phyloP scores from a whole-genome alignment of 805 yeast species.

The Schizosaccharomyces lindneri region DNA sequence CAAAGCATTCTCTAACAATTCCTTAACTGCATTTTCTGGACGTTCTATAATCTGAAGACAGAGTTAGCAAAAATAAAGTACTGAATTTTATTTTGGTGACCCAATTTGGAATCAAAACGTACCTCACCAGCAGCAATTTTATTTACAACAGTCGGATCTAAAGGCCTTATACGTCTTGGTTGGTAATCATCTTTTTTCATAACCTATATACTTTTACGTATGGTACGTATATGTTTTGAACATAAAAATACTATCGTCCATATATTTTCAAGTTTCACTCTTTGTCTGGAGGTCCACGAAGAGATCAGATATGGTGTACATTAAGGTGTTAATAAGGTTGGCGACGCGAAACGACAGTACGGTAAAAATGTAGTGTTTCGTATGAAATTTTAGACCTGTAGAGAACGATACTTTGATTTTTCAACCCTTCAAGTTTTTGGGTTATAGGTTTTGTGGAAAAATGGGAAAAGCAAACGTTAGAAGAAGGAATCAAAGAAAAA shows the following conservation, averaged over 20 bases:
- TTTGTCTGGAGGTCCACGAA: too few relatives aligned
- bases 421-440: not conserved
- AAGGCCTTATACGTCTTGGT: conserved; percentile 13
- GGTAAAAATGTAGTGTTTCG: too few relatives aligned
- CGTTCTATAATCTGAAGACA: conserved; percentile 54
- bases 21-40: conserved; percentile 86
- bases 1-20: conserved; percentile 70
- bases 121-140: conserved; percentile 73
- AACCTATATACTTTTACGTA: too few relatives aligned
- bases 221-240: too few relatives aligned
- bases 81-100: not conserved
- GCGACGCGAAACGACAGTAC: too few relatives aligned
- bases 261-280: too few relatives aligned
- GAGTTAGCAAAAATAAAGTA: not conserved
- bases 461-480: not conserved
- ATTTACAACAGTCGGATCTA: conserved; percentile 55
- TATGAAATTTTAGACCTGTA: too few relatives aligned
- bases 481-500: not conserved
- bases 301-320: too few relatives aligned
- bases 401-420: not conserved
- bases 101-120: not conserved
- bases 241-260: too few relatives aligned
- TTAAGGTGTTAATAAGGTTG: too few relatives aligned
- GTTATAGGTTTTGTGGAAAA: not conserved
- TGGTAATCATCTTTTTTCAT: not conserved